A percentile compares a stretch with the other conserved stretches of the same genome.
phyloP scores from a whole-genome alignment of 2,329 filamentous ascomycete genomes.

The Cytospora leucostoma region DNA sequence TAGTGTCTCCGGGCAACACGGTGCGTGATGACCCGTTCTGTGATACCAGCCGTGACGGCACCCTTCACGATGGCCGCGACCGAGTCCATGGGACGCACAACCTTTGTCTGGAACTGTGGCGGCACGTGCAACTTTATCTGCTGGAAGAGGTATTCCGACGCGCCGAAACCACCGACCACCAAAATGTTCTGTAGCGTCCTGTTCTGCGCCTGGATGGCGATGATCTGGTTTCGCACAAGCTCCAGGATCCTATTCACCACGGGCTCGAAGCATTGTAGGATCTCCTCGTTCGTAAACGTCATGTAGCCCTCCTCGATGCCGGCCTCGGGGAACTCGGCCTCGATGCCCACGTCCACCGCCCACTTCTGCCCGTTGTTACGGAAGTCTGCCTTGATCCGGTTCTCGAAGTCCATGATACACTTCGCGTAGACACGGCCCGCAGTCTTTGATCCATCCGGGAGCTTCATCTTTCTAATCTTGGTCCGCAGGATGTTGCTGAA shows the following conservation, averaged over 20 bases:
- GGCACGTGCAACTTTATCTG: slow-evolving; percentile 99
- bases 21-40: slow-evolving; percentile 93
- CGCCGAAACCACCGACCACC: slow-evolving; percentile 96
- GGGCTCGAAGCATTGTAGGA: slow-evolving; percentile 97
- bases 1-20: slow-evolving; percentile 97
- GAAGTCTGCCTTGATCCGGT: slow-evolving; percentile 99
- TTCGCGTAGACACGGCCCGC: slow-evolving; percentile 98
- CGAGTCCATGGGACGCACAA: slow-evolving; percentile 97
- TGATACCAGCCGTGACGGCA: slow-evolving; percentile 96
- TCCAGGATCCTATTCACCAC: slow-evolving; percentile 97
- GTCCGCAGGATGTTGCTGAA: slow-evolving; percentile 97
- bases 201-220: slow-evolving; percentile 98
- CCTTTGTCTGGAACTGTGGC: slow-evolving; percentile 97
- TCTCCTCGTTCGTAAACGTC: slow-evolving; percentile 99
- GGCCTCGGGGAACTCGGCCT: slow-evolving; percentile 95
- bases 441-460: slow-evolving; percentile 94
- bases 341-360: slow-evolving; percentile 98
- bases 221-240: slow-evolving; percentile 96
- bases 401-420: slow-evolving; percentile 99
- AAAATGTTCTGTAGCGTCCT: slow-evolving; percentile 91
- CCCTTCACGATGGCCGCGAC: slow-evolving; percentile 98
- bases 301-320: slow-evolving; percentile 99
- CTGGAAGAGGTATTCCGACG: slow-evolving; percentile 98
- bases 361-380: slow-evolving; percentile 98
- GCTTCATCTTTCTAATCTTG: slow-evolving; percentile 99